A percentile compares a stretch with the other conserved stretches of the same genome.
Conservation (phyloP, 495 filamentous ascomycete species). For the Aspergillus avenaceus region DNA sequence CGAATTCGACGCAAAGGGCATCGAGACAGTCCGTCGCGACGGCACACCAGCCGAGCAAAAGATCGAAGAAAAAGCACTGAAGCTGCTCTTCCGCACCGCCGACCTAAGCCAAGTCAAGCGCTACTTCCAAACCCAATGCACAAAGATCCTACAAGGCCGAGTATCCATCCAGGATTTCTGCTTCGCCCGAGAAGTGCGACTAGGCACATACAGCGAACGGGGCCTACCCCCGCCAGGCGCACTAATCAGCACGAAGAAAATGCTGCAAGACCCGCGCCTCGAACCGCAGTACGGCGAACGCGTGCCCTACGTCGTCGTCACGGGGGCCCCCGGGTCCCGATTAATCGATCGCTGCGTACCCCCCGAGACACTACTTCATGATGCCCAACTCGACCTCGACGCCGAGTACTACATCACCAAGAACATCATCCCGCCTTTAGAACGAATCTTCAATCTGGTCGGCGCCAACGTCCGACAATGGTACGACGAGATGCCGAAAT, state of each 20-base stretch:
- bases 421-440: slow-evolving; percentile 90
- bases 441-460: slow-evolving; percentile 95
- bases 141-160: slow-evolving; percentile 84
- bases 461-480: slow-evolving; percentile 87
- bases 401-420: slow-evolving; percentile 96
- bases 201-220: slow-evolving; percentile 83
- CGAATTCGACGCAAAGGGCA: slow-evolving; percentile 96
- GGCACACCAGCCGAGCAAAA: slow-evolving; percentile 95
- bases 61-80: slow-evolving; percentile 92
- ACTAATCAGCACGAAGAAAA: slow-evolving; percentile 75
- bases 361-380: slow-evolving; percentile 75
- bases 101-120: slow-evolving; percentile 86
- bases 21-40: slow-evolving; percentile 92
- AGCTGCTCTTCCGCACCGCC: slow-evolving; percentile 81
- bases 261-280: slow-evolving; percentile 77
- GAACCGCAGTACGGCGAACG: slow-evolving; percentile 96
- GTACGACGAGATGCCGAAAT: slow-evolving; percentile 97
- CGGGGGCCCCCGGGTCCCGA: slow-evolving; percentile 79
- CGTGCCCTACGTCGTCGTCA: slow-evolving; percentile 88
- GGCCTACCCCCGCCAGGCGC: slow-evolving; percentile 81
- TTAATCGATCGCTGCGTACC: slow-evolving; percentile 87
- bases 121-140: slow-evolving; percentile 88
- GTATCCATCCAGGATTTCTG: slow-evolving; percentile 95
- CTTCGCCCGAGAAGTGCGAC: slow-evolving; percentile 85
- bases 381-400: slow-evolving; percentile 78